These are phyloP conservation scores for Austropuccinia psidii DNA, from an alignment of 1,284 basidiomycete species.

Conservation along the genomic window DNA sequence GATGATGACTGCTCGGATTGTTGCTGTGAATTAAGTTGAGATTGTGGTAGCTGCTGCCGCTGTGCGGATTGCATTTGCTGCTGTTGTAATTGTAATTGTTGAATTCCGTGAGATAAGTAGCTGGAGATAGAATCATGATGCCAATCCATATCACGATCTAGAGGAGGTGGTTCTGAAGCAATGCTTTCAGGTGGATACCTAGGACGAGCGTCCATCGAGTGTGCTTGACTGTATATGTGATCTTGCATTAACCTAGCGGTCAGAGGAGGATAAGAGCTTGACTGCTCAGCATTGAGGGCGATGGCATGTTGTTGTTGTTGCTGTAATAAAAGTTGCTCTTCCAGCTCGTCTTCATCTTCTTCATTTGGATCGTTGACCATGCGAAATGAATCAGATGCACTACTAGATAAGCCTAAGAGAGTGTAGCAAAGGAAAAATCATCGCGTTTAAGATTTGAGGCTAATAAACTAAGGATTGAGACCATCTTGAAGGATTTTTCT, in stretches of 20 bases:
- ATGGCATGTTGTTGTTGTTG: conserved; percentile 24
- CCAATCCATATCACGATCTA: conserved; percentile 36
- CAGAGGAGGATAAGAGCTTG: conserved; percentile 28
- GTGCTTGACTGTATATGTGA: conserved; percentile 34
- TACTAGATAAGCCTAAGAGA: conserved; percentile 8
- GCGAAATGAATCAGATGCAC: too few relatives aligned
- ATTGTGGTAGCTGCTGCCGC: neutral
- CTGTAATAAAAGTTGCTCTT: conserved; percentile 22
- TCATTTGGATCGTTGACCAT: conserved; percentile 1
- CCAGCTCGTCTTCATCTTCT: conserved; percentile 28
- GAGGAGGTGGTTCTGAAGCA: conserved; percentile 35
- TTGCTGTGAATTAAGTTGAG: neutral
- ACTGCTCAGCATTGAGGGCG: neutral
- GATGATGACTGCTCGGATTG: neutral
- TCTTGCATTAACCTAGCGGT: conserved; percentile 35
- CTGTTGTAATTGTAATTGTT: conserved; percentile 30
- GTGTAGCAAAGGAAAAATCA: neutral
- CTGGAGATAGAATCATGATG: conserved; percentile 22
- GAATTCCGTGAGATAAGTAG: conserved; percentile 27
- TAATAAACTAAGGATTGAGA: neutral
- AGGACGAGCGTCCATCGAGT: conserved; percentile 33
- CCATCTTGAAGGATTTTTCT: too few relatives aligned
- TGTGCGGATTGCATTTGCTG: neutral
- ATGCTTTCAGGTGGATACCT: conserved; percentile 36
- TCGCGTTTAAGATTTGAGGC: neutral